Conservation (phyloP, 345 rosid genomes). For the Carallia pectinifolia region DNA sequence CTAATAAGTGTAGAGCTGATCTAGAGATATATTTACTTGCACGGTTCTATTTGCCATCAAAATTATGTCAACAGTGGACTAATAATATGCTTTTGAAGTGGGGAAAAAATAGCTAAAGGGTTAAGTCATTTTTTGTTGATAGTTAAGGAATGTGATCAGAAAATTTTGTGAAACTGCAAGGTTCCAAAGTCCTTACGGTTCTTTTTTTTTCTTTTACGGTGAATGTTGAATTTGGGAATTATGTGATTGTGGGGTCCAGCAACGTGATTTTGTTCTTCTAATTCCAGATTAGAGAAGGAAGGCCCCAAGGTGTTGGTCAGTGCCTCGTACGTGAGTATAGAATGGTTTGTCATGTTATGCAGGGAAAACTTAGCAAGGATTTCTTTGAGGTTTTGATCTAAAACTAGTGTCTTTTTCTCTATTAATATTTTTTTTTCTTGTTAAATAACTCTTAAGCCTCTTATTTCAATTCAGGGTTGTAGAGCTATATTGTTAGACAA, state of each 20-base stretch:
- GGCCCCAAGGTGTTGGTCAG: constrained; percentile 78
- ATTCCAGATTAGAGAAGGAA: constrained; percentile 84
- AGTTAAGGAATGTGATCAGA: too few species aligned
- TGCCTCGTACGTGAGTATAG: constrained; percentile 82
- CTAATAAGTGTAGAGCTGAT: too few species aligned
- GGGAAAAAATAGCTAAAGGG: too few species aligned
- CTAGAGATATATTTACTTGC: too few species aligned
- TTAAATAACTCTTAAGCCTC: neutral
- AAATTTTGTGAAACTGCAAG: too few species aligned
- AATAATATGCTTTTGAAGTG: too few species aligned
- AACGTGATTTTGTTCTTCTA: constrained; percentile 15
- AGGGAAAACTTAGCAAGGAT: constrained; percentile 80
- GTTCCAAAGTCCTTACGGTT: neutral
- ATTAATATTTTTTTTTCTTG: neutral
- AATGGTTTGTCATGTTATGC: constrained; percentile 81
- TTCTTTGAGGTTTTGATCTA: constrained; percentile 64
- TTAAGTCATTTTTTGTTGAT: too few species aligned
- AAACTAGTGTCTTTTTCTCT: neutral
- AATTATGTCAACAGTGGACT: too few species aligned
- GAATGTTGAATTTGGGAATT: neutral
- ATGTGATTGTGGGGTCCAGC: neutral
- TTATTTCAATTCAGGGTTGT: constrained; percentile 63
- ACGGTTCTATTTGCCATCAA: too few species aligned
- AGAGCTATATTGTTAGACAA: constrained; percentile 85
- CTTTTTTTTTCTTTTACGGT: neutral